Percentiles rank a stretch among this genome's conserved stretches.
Evolutionary conservation across 371 early-diverging fungal species (phyloP).

Genomic region (Sporodiniella umbellata): DNA sequence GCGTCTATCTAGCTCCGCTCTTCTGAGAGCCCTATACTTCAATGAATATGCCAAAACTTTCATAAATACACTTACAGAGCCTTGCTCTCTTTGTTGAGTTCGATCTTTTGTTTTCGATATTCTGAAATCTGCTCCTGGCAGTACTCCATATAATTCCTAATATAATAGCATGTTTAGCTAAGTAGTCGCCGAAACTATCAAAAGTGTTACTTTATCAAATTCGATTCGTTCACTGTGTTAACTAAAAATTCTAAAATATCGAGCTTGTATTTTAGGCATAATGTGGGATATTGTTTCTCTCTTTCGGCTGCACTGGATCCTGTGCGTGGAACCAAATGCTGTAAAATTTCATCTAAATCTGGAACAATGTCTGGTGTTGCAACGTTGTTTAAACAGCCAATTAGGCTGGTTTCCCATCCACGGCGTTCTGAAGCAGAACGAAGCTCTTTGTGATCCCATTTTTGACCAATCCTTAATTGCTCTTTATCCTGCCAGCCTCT

Average conservation of each 20-base stretch:
- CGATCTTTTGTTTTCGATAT: constrained; percentile 60
- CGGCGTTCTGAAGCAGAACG: constrained; percentile 28
- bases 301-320: constrained; percentile 37
- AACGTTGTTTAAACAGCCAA: constrained; percentile 47
- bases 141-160: constrained; percentile 64
- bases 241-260: constrained; percentile 39
- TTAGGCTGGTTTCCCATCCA: constrained; percentile 43
- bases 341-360: constrained; percentile 31
- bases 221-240: constrained; percentile 42
- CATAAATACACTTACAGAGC: constrained; percentile 24
- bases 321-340: constrained; percentile 36
- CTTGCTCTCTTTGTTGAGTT: constrained; percentile 64
- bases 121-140: constrained; percentile 56
- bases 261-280: constrained; percentile 35
- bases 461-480: constrained; percentile 23
- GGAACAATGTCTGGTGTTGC: constrained; percentile 42
- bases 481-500: constrained; percentile 41
- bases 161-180: no score
- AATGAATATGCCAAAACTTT: not conserved
- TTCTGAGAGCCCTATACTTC: constrained; percentile 19
- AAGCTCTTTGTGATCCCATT: constrained; percentile 44
- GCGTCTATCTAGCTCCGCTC: constrained; percentile 30
- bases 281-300: constrained; percentile 38
- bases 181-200: no score
- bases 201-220: constrained; percentile 33